Conservation (phyloP, 306 rosid species). For the Datisca glomerata region DNA sequence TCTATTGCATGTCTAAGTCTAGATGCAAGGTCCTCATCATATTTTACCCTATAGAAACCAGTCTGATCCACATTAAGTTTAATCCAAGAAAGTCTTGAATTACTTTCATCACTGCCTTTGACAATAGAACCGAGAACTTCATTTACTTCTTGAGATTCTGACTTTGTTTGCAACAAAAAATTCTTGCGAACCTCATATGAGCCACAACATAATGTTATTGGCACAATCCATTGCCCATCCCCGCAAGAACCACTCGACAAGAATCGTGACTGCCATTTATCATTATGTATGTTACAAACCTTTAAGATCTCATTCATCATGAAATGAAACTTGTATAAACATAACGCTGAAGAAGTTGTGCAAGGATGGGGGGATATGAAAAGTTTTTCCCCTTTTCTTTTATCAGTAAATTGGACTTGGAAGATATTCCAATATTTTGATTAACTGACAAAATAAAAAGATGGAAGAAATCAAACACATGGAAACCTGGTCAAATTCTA, state of each 20-base stretch:
- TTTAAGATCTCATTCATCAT: constrained; percentile 1
- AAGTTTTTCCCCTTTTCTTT: too few species aligned
- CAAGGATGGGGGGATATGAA: neutral
- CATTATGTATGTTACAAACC: constrained; percentile 4
- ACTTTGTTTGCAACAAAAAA: constrained; percentile 53
- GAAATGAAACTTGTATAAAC: neutral
- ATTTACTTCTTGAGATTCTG: constrained; percentile 40
- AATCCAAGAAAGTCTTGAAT: constrained; percentile 38
- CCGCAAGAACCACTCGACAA: constrained; percentile 70
- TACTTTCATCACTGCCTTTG: constrained; percentile 12
- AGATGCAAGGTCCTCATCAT: constrained; percentile 62
- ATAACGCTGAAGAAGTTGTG: constrained; percentile 1
- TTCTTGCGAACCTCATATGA: constrained; percentile 53
- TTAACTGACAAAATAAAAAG: constrained; percentile 1
- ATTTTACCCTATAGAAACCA: constrained; percentile 94
- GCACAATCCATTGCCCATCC: constrained; percentile 82
- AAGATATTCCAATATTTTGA: too few species aligned
- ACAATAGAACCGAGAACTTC: constrained; percentile 28
- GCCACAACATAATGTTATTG: constrained; percentile 62
- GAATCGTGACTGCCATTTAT: constrained; percentile 62
- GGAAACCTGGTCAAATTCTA: constrained; percentile 80
- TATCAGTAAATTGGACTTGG: too few species aligned
- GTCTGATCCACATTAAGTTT: constrained; percentile 88
- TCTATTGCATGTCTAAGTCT: constrained; percentile 66
- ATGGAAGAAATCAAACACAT: too few species aligned